A percentile compares a stretch with the other conserved stretches of the same genome.
These are phyloP conservation scores for Kwoniella dendrophila DNA, from an alignment of 768 basidiomycete species.

Conservation along the genomic window DNA sequence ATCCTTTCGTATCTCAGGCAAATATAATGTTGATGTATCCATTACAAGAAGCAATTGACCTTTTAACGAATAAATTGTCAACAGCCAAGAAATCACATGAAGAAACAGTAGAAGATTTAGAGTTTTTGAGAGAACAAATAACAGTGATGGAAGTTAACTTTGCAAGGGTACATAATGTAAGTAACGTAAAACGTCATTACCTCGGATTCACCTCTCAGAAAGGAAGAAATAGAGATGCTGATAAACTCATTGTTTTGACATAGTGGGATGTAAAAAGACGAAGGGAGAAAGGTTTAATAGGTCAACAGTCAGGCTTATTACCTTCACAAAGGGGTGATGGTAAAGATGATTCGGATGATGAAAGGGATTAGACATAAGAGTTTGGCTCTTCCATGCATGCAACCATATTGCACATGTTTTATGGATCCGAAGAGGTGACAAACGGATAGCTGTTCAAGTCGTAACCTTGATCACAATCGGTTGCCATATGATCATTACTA, in stretches of 20 bases:
- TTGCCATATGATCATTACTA: too few species aligned
- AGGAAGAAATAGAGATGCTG: too few species aligned
- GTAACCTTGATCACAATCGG: too few species aligned
- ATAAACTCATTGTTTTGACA: background rate
- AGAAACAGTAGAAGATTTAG: conserved; percentile 80
- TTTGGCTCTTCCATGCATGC: background rate
- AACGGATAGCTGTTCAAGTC: too few species aligned
- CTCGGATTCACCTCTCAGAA: too few species aligned
- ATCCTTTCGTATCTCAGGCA: conserved; percentile 71
- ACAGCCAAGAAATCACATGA: conserved; percentile 68
- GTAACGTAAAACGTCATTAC: conserved; percentile 19
- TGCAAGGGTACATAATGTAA: conserved; percentile 82
- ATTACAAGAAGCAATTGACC: conserved; percentile 70
- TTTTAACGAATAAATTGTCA: conserved; percentile 74
- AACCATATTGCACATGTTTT: background rate
- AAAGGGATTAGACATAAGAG: conserved; percentile 21
- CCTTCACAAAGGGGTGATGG: conserved; percentile 21
- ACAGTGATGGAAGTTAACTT: conserved; percentile 97
- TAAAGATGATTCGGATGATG: conserved; percentile 38
- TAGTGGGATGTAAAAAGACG: conserved; percentile 47
- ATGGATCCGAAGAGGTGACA: background rate
- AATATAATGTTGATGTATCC: conserved; percentile 98
- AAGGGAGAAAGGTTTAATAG: conserved; percentile 23
- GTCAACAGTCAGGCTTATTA: conserved; percentile 23
- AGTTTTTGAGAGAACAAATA: conserved; percentile 89